These are phyloP conservation scores for Phytophthora idaei DNA, from an alignment of 352 stramenopile species.

Conservation along the genomic window DNA sequence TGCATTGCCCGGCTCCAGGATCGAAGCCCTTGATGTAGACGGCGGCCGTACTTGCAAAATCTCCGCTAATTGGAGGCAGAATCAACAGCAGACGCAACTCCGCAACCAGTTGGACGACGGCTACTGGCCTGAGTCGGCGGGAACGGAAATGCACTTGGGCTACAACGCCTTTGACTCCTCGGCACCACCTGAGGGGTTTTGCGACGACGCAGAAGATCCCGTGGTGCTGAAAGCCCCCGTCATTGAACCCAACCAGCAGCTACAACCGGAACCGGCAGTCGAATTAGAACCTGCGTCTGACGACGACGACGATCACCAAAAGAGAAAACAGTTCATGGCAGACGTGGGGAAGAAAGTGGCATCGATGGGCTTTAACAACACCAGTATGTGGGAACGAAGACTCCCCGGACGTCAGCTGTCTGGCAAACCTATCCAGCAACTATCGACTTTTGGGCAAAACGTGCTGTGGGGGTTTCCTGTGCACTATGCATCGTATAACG, in stretches of 20 bases:
- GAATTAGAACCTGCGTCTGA: not conserved
- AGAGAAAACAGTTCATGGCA: slow-evolving; percentile 19
- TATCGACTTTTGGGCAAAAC: not conserved
- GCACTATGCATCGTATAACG: slow-evolving; percentile 6
- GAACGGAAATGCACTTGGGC: slow-evolving; percentile 38
- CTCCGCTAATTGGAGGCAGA: slow-evolving; percentile 26
- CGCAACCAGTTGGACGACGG: slow-evolving; percentile 29
- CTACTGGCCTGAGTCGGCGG: slow-evolving; percentile 22
- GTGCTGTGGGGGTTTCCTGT: slow-evolving; percentile 23
- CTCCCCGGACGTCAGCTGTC: slow-evolving; percentile 9
- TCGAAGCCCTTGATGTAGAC: slow-evolving; percentile 20
- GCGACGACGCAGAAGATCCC: slow-evolving; percentile 14
- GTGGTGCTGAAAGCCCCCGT: not conserved
- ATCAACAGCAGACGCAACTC: slow-evolving; percentile 22
- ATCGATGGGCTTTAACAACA: slow-evolving; percentile 27
- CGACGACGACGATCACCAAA: slow-evolving; percentile 9
- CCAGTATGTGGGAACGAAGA: slow-evolving; percentile 43
- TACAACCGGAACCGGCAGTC: not conserved
- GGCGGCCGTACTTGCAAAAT: slow-evolving; percentile 46
- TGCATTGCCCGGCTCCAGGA: not conserved
- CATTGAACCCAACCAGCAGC: not conserved
- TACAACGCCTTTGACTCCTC: slow-evolving; percentile 60
- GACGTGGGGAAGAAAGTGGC: slow-evolving; percentile 22
- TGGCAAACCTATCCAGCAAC: slow-evolving; percentile 5
- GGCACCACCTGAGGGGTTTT: slow-evolving; percentile 45